A percentile compares a stretch with the other conserved stretches of the same genome.
These are phyloP conservation scores for Penium margaritaceum DNA, from an alignment of 139 green algal species.

Conservation along the genomic window DNA sequence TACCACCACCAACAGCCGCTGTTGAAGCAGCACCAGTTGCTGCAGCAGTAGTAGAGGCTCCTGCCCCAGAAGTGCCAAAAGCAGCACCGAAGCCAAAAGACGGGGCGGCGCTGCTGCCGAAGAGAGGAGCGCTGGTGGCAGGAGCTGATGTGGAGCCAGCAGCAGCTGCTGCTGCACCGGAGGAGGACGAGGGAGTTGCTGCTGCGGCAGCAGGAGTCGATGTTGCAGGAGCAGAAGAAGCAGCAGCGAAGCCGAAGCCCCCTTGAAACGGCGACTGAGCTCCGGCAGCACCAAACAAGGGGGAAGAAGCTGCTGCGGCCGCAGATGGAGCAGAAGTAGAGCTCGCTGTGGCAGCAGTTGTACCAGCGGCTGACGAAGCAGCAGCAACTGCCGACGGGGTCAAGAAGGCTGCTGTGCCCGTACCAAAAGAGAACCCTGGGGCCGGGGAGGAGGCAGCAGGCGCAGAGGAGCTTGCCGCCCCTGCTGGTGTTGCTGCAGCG, in stretches of 20 bases:
- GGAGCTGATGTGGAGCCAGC: too few relatives aligned
- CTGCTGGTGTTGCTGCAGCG: background rate
- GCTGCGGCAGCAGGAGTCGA: background rate
- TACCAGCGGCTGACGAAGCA: background rate
- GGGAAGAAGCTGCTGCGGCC: background rate
- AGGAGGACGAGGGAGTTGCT: background rate
- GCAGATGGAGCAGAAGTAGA: background rate
- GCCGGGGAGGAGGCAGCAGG: background rate
- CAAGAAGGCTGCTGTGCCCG: background rate
- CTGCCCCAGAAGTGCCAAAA: background rate
- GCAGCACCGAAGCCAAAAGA: background rate
- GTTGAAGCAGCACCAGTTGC: background rate
- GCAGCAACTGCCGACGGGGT: too few relatives aligned
- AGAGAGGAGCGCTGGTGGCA: too few relatives aligned
- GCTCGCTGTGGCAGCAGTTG: too few relatives aligned
- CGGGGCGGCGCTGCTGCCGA: too few relatives aligned
- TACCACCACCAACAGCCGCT: too few relatives aligned
- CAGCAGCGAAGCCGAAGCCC: too few relatives aligned
- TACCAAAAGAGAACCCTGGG: background rate
- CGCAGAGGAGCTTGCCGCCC: too few relatives aligned
- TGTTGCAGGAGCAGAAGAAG: background rate
- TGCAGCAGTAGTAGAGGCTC: background rate
- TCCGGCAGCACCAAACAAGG: too few relatives aligned
- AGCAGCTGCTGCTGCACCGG: too few relatives aligned
- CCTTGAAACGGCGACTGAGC: too few relatives aligned